phyloP scores from a whole-genome alignment of 768 basidiomycete genomes.

The Trametes villosa region DNA sequence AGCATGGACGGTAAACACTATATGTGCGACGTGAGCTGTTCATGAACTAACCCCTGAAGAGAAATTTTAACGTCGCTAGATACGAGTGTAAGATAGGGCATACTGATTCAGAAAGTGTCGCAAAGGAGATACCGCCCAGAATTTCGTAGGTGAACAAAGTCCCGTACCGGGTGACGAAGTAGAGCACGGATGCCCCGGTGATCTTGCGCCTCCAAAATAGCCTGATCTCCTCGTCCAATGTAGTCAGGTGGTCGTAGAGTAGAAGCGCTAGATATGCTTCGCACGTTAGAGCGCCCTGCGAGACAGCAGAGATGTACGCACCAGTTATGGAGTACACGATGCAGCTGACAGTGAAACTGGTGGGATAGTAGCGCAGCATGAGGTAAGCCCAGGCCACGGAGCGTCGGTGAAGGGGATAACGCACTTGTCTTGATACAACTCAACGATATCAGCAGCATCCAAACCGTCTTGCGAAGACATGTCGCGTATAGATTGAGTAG shows the following conservation, averaged over 20 bases:
- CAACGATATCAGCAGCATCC: neutral
- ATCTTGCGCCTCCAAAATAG: conserved; percentile 3
- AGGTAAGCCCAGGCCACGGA: neutral
- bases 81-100: neutral
- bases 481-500: too few relatives aligned
- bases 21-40: too few relatives aligned
- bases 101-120: neutral
- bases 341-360: neutral
- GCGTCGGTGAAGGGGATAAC: neutral
- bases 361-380: neutral
- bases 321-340: neutral
- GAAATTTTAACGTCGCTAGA: neutral
- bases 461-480: too few relatives aligned
- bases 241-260: conserved; percentile 1
- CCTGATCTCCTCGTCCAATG: neutral
- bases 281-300: neutral
- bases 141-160: neutral
- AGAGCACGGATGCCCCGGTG: conserved; percentile 1
- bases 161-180: neutral
- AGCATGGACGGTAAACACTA: too few relatives aligned
- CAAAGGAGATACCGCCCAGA: neutral
- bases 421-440: neutral
- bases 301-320: neutral
- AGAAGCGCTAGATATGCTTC: neutral
- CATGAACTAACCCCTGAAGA: too few relatives aligned